Percentiles rank a stretch among this genome's conserved stretches.
Conservation (phyloP, 495 filamentous ascomycete species). For the Apiosordaria backusii region DNA sequence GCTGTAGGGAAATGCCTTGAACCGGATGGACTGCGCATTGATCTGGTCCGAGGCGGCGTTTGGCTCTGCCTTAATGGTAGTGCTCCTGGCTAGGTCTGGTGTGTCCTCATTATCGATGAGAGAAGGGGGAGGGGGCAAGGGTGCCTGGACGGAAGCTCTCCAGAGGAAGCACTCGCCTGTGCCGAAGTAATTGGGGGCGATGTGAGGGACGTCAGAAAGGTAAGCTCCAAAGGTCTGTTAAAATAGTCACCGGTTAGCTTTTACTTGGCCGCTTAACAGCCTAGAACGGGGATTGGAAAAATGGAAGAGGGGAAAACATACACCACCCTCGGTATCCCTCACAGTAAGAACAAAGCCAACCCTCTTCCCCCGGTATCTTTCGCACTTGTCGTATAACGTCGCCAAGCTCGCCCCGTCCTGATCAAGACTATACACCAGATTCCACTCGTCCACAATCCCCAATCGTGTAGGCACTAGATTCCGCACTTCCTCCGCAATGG, state of each 20-base stretch:
- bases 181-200: slow-evolving; percentile 81
- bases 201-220: slow-evolving; percentile 80
- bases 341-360: slow-evolving; percentile 87
- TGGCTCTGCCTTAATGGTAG: slow-evolving; percentile 48
- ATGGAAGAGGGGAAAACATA: slow-evolving; percentile 28
- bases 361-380: slow-evolving; percentile 56
- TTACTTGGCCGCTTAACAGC: too few relatives aligned
- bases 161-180: slow-evolving; percentile 98
- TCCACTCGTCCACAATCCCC: slow-evolving; percentile 84
- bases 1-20: slow-evolving; percentile 95
- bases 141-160: slow-evolving; percentile 65
- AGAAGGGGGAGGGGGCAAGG: slow-evolving; percentile 69
- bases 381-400: slow-evolving; percentile 80
- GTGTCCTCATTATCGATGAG: slow-evolving; percentile 57
- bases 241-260: neutral
- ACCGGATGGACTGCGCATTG: slow-evolving; percentile 58
- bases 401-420: slow-evolving; percentile 82
- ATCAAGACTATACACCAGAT: slow-evolving; percentile 83
- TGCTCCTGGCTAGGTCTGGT: slow-evolving; percentile 61
- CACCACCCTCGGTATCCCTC: slow-evolving; percentile 67
- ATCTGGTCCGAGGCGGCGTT: slow-evolving; percentile 7
- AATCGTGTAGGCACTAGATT: slow-evolving; percentile 80
- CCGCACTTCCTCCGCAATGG: slow-evolving; percentile 90
- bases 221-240: slow-evolving; percentile 85
- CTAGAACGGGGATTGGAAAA: slow-evolving; percentile 2